phyloP scores from a whole-genome alignment of 2,329 filamentous ascomycete genomes.

The Ramularia collo-cygni region DNA sequence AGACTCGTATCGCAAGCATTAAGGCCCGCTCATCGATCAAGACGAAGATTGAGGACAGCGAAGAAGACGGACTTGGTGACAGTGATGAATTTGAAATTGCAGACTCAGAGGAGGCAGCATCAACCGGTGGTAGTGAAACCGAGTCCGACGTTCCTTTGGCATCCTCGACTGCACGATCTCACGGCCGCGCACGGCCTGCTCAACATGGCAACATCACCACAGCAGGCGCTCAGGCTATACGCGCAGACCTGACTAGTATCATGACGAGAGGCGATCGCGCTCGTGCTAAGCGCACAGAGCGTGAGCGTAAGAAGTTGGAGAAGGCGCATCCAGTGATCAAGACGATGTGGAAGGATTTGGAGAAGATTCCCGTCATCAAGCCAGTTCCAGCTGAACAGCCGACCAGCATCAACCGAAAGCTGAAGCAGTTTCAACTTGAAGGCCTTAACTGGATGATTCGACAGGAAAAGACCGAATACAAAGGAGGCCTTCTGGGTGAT shows the following conservation, averaged over 20 bases:
- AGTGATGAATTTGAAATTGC: conserved; percentile 23
- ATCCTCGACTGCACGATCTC: conserved; percentile 12
- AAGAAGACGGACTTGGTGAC: conserved; percentile 27
- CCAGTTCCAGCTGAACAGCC: conserved; percentile 64
- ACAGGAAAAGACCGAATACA: conserved; percentile 81
- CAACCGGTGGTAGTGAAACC: conserved; percentile 25
- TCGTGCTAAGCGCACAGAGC: conserved; percentile 30
- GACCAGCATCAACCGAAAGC: conserved; percentile 65
- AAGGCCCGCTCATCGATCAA: conserved; percentile 21
- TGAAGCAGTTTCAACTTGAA: conserved; percentile 92
- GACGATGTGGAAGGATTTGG: conserved; percentile 78
- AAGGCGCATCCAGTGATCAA: conserved; percentile 67
- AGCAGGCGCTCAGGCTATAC: conserved; percentile 12
- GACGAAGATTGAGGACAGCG: conserved; percentile 33
- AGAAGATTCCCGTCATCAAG: conserved; percentile 60
- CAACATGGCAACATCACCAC: conserved; percentile 23
- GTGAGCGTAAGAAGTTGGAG: conserved; percentile 63
- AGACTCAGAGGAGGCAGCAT: conserved; percentile 25
- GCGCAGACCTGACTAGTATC: too few species aligned
- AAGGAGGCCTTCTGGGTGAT: conserved; percentile 84
- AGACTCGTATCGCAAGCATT: conserved; percentile 17
- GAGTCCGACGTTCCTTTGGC: conserved; percentile 27
- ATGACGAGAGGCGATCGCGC: too few species aligned
- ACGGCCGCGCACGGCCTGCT: conserved; percentile 12
- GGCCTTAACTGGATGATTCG: conserved; percentile 90